A percentile compares a stretch with the other conserved stretches of the same genome.
Conservation (phyloP, 139 green algal species). For the Spirogloea muscicola region DNA sequence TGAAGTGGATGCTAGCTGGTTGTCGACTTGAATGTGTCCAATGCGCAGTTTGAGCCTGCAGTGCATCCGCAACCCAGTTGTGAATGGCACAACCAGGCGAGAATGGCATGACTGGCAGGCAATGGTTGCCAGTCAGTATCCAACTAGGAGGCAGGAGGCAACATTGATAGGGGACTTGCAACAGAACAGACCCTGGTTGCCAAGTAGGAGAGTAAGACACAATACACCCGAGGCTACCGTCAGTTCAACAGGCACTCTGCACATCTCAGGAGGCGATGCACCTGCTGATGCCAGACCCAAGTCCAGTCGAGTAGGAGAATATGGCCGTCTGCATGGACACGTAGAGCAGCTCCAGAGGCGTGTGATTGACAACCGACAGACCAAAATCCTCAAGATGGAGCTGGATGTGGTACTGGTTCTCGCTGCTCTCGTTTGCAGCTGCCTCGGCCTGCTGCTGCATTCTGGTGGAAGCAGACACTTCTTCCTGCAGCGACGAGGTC, state of each 20-base stretch:
- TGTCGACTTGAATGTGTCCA: constrained; percentile 39
- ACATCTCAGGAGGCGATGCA: too few relatives aligned
- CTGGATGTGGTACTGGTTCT: constrained; percentile 13
- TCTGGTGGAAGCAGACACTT: not conserved
- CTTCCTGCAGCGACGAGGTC: not conserved
- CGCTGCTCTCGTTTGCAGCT: not conserved
- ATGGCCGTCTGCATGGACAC: constrained; percentile 31
- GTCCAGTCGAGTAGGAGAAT: constrained; percentile 24
- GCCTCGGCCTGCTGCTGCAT: not conserved
- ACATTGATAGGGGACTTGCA: too few relatives aligned
- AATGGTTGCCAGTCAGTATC: too few relatives aligned
- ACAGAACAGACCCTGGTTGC: too few relatives aligned
- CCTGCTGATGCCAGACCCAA: too few relatives aligned
- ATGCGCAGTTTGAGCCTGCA: constrained; percentile 30
- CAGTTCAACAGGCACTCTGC: too few relatives aligned
- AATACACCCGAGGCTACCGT: too few relatives aligned
- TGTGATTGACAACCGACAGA: constrained; percentile 41
- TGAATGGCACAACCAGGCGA: too few relatives aligned
- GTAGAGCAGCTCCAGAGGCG: constrained; percentile 44
- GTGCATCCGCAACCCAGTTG: not conserved
- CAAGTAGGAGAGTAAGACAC: too few relatives aligned
- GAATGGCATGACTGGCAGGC: too few relatives aligned
- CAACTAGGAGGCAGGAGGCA: too few relatives aligned
- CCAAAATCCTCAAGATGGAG: constrained; percentile 42
- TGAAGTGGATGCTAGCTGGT: constrained; percentile 39